A percentile compares a stretch with the other conserved stretches of the same genome.
These are phyloP conservation scores for Cryphonectria radicalis DNA, from an alignment of 2,329 filamentous ascomycete genomes.

Conservation along the genomic window DNA sequence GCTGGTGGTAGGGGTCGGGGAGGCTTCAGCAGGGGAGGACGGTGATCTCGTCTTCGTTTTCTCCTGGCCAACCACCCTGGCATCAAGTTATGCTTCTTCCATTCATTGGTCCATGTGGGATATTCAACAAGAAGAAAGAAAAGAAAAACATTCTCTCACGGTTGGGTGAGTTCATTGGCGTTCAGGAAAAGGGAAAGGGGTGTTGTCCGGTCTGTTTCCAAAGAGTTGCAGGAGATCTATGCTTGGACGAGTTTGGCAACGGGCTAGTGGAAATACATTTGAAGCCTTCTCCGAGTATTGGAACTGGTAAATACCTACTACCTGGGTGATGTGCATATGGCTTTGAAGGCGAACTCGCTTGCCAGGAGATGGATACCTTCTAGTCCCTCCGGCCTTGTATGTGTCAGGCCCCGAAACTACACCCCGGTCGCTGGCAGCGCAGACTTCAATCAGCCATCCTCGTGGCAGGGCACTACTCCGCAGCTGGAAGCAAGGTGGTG, in stretches of 20 bases:
- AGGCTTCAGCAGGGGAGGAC: constrained; percentile 39
- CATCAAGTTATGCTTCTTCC: constrained; percentile 19
- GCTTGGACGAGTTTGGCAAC: background rate
- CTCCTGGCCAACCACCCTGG: background rate
- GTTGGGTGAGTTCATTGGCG: constrained; percentile 28
- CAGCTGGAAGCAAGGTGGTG: background rate
- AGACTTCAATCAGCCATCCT: background rate
- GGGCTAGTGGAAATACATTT: background rate
- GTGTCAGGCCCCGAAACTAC: background rate
- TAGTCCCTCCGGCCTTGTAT: background rate
- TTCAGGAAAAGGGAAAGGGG: constrained; percentile 30
- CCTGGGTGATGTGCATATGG: background rate
- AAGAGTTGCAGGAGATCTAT: constrained; percentile 13
- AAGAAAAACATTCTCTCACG: constrained; percentile 20
- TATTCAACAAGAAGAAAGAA: constrained; percentile 9
- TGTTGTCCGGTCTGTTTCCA: constrained; percentile 10
- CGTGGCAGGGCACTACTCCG: background rate
- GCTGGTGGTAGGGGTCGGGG: constrained; percentile 40
- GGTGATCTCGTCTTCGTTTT: constrained; percentile 9
- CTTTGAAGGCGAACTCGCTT: background rate
- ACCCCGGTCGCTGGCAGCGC: background rate
- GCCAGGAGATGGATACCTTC: background rate
- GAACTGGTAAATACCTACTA: background rate
- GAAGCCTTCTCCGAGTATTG: background rate
- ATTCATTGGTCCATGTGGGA: constrained; percentile 24